Conservation (phyloP, 2,329 filamentous ascomycete species). For the Penicillium sp. region DNA sequence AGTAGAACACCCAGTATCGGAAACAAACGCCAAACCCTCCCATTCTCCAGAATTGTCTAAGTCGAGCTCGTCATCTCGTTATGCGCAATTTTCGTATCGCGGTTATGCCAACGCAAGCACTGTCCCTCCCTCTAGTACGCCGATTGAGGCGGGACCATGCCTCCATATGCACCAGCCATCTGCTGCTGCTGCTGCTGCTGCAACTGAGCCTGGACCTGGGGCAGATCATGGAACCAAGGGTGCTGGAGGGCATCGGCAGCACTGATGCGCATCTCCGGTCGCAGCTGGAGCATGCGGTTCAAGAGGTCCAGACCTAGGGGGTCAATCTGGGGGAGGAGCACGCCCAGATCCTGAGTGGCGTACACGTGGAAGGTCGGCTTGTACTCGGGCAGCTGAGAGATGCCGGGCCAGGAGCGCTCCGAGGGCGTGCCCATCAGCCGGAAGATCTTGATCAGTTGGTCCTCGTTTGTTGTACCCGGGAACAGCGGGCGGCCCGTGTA, state of each 20-base stretch:
- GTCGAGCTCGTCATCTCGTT: constrained; percentile 31
- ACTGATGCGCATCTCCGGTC: constrained; percentile 87
- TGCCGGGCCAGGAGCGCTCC: constrained; percentile 92
- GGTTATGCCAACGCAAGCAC: neutral
- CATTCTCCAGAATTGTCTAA: constrained; percentile 28
- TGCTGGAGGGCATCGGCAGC: constrained; percentile 85
- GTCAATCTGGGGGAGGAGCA: constrained; percentile 89
- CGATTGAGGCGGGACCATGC: constrained; percentile 40
- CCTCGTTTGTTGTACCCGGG: constrained; percentile 96
- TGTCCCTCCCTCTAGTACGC: constrained; percentile 29
- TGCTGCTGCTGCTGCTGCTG: constrained; percentile 43
- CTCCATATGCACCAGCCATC: constrained; percentile 42
- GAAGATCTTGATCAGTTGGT: constrained; percentile 96
- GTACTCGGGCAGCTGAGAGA: constrained; percentile 95
- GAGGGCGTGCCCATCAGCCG: constrained; percentile 97
- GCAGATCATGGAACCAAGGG: constrained; percentile 80
- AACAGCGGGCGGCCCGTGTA: constrained; percentile 95
- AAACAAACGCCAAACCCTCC: constrained; percentile 33
- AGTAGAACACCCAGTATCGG: constrained; percentile 21
- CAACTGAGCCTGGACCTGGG: constrained; percentile 56
- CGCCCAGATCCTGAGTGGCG: constrained; percentile 83
- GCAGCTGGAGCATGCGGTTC: constrained; percentile 85
- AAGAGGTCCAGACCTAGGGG: constrained; percentile 82
- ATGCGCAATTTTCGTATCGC: constrained; percentile 15
- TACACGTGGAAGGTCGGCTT: constrained; percentile 94